Conservation (phyloP, 768 basidiomycete genomes). For the Rhodocollybia butyracea region DNA sequence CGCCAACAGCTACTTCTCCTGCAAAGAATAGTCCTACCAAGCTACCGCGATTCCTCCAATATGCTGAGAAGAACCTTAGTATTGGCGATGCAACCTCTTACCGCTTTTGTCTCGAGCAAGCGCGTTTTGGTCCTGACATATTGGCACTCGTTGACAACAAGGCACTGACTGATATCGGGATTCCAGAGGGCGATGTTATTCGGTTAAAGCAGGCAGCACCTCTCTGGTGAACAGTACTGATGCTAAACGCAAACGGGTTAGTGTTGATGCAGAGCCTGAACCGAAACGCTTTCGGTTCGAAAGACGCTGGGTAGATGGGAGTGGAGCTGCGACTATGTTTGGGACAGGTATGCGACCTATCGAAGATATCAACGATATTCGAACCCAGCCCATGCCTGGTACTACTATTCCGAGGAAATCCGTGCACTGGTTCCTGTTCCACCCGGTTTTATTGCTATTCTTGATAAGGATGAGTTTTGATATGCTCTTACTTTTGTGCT, state of each 20-base stretch:
- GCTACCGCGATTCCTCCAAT: neutral
- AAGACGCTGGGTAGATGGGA: neutral
- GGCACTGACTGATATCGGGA: conserved; percentile 10
- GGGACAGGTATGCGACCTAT: neutral
- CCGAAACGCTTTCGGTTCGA: neutral
- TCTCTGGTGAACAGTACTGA: conserved; percentile 18
- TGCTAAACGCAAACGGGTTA: neutral
- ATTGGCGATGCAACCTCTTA: neutral
- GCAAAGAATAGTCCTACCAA: neutral
- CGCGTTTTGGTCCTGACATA: neutral
- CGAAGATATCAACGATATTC: neutral
- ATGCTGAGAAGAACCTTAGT: neutral
- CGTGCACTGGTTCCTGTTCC: neutral
- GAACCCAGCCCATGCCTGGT: neutral
- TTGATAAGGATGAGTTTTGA: neutral
- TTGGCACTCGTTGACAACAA: neutral
- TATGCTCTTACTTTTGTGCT: neutral
- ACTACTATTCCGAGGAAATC: neutral
- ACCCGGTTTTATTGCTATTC: neutral
- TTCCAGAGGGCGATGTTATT: conserved; percentile 8
- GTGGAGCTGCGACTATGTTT: neutral
- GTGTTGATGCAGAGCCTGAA: neutral
- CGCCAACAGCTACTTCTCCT: no score
- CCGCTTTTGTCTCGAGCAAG: neutral
- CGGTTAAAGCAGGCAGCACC: conserved; percentile 24